Conservation (phyloP, 805 yeast genomes). For the Candida orba region DNA sequence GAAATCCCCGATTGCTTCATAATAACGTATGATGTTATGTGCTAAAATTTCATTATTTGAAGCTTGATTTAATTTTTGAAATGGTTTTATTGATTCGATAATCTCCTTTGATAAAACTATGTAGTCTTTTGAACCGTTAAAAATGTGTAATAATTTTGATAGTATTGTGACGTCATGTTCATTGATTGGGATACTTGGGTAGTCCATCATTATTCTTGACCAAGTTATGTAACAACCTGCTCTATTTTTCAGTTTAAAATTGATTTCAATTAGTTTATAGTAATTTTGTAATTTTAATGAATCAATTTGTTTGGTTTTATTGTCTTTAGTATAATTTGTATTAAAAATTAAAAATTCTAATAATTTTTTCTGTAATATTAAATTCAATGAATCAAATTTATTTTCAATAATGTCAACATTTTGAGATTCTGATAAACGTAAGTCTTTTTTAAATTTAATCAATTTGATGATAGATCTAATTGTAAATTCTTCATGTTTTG, state of each 20-base stretch:
- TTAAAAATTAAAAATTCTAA: conserved; percentile 6
- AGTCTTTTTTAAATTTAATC: conserved; percentile 2
- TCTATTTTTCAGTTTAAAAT: conserved; percentile 11
- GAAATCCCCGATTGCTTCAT: conserved; percentile 5
- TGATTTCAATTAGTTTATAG: conserved; percentile 13
- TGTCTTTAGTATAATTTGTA: conserved; percentile 2
- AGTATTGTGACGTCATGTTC: conserved; percentile 15
- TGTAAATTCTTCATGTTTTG: conserved; percentile 15
- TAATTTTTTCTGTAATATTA: conserved; percentile 7
- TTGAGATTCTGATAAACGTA: conserved; percentile 12
- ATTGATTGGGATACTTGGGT: conserved; percentile 7
- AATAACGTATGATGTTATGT: conserved; percentile 12
- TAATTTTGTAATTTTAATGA: background rate
- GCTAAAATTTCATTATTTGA: conserved; percentile 4
- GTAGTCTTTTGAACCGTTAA: conserved; percentile 11
- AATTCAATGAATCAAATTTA: conserved; percentile 6
- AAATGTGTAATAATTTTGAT: conserved; percentile 9
- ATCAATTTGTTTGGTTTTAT: background rate
- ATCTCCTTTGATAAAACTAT: conserved; percentile 13
- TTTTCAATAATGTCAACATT: conserved; percentile 11
- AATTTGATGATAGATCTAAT: conserved; percentile 15
- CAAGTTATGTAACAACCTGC: conserved; percentile 19
- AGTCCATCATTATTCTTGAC: conserved; percentile 10
- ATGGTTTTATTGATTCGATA: conserved; percentile 11
- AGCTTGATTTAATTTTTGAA: conserved; percentile 6